Evolutionary conservation across 129 eudicot species (phyloP).

Genomic region (Smallanthus sonchifolius): DNA sequence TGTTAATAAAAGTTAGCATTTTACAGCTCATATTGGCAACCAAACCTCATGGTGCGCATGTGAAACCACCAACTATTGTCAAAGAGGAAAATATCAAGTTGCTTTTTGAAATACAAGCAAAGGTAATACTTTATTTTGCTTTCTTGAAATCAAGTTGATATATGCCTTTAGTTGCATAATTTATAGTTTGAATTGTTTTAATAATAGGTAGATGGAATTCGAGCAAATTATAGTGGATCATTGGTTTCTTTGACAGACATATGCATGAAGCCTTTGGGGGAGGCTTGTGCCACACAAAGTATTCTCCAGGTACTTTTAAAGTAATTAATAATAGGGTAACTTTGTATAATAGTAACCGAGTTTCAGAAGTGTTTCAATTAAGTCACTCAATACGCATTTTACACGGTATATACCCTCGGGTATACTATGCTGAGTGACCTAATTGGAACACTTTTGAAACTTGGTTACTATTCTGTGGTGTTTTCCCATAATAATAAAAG

Average conservation of each 20-base stretch:
- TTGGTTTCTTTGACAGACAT: conserved; percentile 83
- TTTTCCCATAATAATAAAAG: too few species aligned
- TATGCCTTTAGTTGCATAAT: neutral
- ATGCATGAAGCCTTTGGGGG: conserved; percentile 95
- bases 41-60: conserved; percentile 46
- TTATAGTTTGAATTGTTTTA: neutral
- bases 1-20: conserved; percentile 8
- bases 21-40: conserved; percentile 88
- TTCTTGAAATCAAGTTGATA: neutral
- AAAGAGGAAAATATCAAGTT: conserved; percentile 72
- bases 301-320: conserved; percentile 67
- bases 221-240: conserved; percentile 78
- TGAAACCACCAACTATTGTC: conserved; percentile 66
- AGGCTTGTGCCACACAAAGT: conserved; percentile 97
- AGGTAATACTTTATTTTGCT: conserved; percentile 41
- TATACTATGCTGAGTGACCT: too few species aligned
- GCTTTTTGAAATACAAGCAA: conserved; percentile 81
- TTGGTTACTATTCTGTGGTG: too few species aligned
- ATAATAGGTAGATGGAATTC: conserved; percentile 73
- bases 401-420: too few species aligned
- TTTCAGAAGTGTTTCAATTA: too few species aligned
- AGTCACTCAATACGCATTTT: too few species aligned
- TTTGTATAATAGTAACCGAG: too few species aligned
- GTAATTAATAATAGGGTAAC: too few species aligned
- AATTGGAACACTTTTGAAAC: too few species aligned